These are phyloP conservation scores for Mucor racemosus DNA, from an alignment of 371 early-diverging fungal genomes.

Conservation along the genomic window DNA sequence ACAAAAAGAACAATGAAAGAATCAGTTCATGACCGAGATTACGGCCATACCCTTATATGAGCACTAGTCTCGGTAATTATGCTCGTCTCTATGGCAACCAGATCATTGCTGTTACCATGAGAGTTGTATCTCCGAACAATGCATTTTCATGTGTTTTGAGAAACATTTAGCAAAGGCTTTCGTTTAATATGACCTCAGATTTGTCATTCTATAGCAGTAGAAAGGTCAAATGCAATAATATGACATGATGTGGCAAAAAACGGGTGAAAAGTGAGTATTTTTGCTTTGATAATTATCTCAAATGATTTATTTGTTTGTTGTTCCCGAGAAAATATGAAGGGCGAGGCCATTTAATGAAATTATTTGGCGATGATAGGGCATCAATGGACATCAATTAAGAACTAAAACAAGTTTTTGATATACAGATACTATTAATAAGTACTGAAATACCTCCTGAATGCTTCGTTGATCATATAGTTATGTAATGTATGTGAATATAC, in stretches of 20 bases:
- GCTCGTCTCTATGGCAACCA: no score
- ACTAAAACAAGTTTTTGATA: not conserved
- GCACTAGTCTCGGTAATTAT: no score
- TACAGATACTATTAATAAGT: not conserved
- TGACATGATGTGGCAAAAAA: not conserved
- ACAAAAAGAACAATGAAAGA: not conserved
- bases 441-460: not conserved
- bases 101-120: not conserved
- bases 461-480: not conserved
- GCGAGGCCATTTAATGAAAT: not conserved
- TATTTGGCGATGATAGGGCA: not conserved
- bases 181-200: no score
- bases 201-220: not conserved
- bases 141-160: rapidly evolving
- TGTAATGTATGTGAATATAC: no score
- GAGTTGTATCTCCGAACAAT: not conserved
- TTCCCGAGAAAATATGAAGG: not conserved
- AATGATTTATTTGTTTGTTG: not conserved
- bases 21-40: not conserved
- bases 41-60: not conserved
- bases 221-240: not conserved
- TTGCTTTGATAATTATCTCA: not conserved
- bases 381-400: not conserved
- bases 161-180: no score
- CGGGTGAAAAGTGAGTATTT: not conserved